A percentile compares a stretch with the other conserved stretches of the same genome.
phyloP scores from a whole-genome alignment of 805 yeast species.

The Candida silvatica region DNA sequence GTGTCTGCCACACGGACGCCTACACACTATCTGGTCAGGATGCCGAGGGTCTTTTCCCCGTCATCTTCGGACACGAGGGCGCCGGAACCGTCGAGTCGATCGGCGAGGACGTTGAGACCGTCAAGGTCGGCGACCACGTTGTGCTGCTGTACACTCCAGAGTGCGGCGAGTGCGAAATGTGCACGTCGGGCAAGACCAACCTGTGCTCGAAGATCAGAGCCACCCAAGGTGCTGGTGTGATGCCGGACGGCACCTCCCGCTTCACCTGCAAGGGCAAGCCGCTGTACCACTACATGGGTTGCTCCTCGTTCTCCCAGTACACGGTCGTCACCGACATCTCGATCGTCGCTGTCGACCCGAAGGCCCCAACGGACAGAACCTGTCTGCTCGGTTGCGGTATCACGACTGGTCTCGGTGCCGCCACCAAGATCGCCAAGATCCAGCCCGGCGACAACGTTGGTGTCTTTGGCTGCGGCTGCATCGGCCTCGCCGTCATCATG shows the following conservation, averaged over 20 bases:
- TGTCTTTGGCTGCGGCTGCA: slow-evolving; percentile 96
- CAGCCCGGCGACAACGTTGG: slow-evolving; percentile 90
- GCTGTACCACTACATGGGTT: slow-evolving; percentile 92
- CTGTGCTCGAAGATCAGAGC: slow-evolving; percentile 93
- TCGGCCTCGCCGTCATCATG: slow-evolving; percentile 92
- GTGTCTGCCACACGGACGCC: slow-evolving; percentile 98
- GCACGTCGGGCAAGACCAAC: slow-evolving; percentile 92
- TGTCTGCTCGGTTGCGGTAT: slow-evolving; percentile 97
- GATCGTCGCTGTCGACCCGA: slow-evolving; percentile 80
- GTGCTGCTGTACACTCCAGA: slow-evolving; percentile 95
- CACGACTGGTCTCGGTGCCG: slow-evolving; percentile 98
- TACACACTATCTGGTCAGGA: slow-evolving; percentile 91
- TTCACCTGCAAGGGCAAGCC: slow-evolving; percentile 82
- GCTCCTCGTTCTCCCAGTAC: slow-evolving; percentile 94
- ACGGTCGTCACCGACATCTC: slow-evolving; percentile 98
- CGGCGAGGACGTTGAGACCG: slow-evolving; percentile 89
- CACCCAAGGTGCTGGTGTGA: slow-evolving; percentile 96
- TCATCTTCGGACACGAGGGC: slow-evolving; percentile 94
- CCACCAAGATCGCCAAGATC: slow-evolving; percentile 86
- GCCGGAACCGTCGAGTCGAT: slow-evolving; percentile 94
- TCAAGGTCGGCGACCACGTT: slow-evolving; percentile 90
- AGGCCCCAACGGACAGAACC: slow-evolving; percentile 78
- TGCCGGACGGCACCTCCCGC: slow-evolving; percentile 97
- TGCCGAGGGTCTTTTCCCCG: slow-evolving; percentile 95
- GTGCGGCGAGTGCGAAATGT: slow-evolving; percentile 91